These are phyloP conservation scores for Centrapalus pauciflorus DNA, from an alignment of 129 eudicot species.

Conservation along the genomic window DNA sequence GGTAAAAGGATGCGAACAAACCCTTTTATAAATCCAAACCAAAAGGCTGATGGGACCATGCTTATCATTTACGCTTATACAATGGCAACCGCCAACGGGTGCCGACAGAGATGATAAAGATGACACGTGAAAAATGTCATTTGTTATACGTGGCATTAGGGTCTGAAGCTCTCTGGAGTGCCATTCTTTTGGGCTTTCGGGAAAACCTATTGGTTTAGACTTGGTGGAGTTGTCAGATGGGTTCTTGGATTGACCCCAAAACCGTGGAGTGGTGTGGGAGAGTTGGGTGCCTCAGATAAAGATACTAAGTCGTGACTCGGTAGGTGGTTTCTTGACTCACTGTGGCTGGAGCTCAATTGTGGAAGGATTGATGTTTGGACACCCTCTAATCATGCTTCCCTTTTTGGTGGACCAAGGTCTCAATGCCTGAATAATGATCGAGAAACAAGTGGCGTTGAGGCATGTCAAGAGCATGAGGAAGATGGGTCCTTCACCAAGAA, in stretches of 20 bases:
- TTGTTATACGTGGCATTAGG: constrained; percentile 47
- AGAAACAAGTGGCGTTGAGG: constrained; percentile 18
- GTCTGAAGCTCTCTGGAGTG: constrained; percentile 44
- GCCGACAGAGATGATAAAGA: constrained; percentile 8
- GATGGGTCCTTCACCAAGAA: constrained; percentile 35
- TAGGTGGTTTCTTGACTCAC: constrained; percentile 44
- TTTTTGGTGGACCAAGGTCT: constrained; percentile 35
- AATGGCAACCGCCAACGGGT: background rate
- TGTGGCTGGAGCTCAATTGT: constrained; percentile 34
- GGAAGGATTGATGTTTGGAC: constrained; percentile 32
- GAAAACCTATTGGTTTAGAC: constrained; percentile 10
- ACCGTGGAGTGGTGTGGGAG: constrained; percentile 36
- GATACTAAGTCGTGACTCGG: constrained; percentile 40
- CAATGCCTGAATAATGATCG: constrained; percentile 20
- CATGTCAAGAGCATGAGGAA: constrained; percentile 24
- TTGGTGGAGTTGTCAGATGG: constrained; percentile 27
- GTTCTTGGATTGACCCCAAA: constrained; percentile 18
- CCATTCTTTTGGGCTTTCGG: constrained; percentile 52
- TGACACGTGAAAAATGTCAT: constrained; percentile 26
- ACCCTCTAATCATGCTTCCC: constrained; percentile 30
- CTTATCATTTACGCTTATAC: no score
- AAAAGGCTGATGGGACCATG: no score
- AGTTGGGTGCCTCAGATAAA: constrained; percentile 46
- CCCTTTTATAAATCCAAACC: no score
- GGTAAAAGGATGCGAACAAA: no score